Evolutionary conservation across 345 rosid genomes (phyloP).

Genomic region (Clausena lansium): DNA sequence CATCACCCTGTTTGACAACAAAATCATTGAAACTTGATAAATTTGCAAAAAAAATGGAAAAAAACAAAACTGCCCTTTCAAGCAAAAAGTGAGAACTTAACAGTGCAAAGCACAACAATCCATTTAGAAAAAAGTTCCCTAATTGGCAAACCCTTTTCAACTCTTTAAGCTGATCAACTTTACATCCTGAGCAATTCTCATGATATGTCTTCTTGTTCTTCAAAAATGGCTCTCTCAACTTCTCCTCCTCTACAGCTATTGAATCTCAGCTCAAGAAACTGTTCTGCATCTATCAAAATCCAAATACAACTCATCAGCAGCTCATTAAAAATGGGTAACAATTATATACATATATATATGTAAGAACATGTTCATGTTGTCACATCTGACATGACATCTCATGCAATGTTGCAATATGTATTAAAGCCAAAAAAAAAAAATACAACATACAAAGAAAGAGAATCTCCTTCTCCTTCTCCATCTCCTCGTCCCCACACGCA

Average conservation of each 20-base stretch:
- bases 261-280: constrained; percentile 10
- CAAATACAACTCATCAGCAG: no score
- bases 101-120: constrained; percentile 66
- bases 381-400: not conserved
- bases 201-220: constrained; percentile 55
- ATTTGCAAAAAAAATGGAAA: not conserved
- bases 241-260: constrained; percentile 36
- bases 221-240: constrained; percentile 44
- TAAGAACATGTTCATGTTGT: not conserved
- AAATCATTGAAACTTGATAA: not conserved
- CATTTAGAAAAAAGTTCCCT: no score
- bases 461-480: not conserved
- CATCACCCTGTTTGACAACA: no score
- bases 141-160: no score
- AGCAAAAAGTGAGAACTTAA: constrained; percentile 24
- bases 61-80: not conserved
- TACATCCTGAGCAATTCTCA: constrained; percentile 82
- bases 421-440: not conserved
- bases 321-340: not conserved
- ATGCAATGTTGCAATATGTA: not conserved
- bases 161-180: no score
- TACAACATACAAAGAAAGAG: no score
- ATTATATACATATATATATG: not conserved
- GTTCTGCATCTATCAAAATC: not conserved
- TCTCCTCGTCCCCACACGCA: no score